phyloP scores from a whole-genome alignment of 192 early-diverging fungal genomes.

The Coemansia sp. region DNA sequence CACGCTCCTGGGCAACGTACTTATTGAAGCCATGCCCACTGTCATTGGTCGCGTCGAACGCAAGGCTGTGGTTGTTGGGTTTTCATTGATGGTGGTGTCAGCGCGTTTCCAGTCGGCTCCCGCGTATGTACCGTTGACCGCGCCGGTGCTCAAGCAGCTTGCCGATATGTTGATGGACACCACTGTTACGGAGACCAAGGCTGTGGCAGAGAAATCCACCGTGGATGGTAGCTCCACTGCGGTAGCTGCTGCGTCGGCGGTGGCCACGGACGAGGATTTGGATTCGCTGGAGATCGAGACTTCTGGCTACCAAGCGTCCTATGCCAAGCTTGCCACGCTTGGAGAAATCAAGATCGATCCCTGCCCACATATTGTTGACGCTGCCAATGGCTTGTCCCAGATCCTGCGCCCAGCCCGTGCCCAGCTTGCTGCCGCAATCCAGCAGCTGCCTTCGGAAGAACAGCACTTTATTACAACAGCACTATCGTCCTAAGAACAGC shows the following conservation, averaged over 20 bases:
- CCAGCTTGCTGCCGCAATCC: conserved; percentile 10
- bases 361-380: conserved; percentile 56
- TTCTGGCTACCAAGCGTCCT: conserved; percentile 82
- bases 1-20: conserved; percentile 41
- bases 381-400: conserved; percentile 30
- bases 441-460: conserved; percentile 25
- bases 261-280: conserved; percentile 63
- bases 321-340: conserved; percentile 74
- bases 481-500: background rate
- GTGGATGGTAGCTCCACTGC: conserved; percentile 32
- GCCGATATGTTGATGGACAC: conserved; percentile 47
- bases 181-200: conserved; percentile 39
- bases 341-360: conserved; percentile 67
- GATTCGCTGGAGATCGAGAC: conserved; percentile 79
- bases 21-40: conserved; percentile 38
- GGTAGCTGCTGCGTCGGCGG: conserved; percentile 27
- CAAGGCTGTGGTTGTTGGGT: conserved; percentile 52
- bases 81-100: conserved; percentile 37
- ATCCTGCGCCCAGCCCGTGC: conserved; percentile 32
- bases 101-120: conserved; percentile 22
- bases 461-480: conserved; percentile 23
- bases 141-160: conserved; percentile 38
- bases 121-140: conserved; percentile 17
- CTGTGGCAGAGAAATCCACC: conserved; percentile 14
- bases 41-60: conserved; percentile 50